These are phyloP conservation scores for Fusarium abutilonis DNA, from an alignment of 2,329 filamentous ascomycete genomes.

Conservation along the genomic window DNA sequence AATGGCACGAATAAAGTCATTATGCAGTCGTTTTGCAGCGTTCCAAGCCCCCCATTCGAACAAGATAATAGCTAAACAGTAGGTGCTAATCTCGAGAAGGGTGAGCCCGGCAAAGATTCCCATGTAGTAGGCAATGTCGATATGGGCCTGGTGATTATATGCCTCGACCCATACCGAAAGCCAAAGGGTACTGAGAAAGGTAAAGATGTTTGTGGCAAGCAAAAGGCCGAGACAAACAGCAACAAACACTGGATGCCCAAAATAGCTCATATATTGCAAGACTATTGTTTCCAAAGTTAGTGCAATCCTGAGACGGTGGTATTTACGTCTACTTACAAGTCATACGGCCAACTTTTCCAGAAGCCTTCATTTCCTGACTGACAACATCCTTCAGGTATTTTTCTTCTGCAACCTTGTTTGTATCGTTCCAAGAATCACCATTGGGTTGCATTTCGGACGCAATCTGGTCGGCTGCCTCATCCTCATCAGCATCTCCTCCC, in stretches of 20 bases:
- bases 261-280: constrained; percentile 63
- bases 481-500: constrained; percentile 50
- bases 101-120: constrained; percentile 61
- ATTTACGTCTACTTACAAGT: constrained; percentile 50
- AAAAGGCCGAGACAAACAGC: constrained; percentile 52
- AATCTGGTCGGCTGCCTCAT: constrained; percentile 38
- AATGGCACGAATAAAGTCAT: constrained; percentile 61
- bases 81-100: constrained; percentile 55
- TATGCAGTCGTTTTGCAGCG: constrained; percentile 64
- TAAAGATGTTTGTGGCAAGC: constrained; percentile 54
- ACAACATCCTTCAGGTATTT: constrained; percentile 55
- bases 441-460: constrained; percentile 46
- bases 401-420: constrained; percentile 50
- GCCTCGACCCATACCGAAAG: constrained; percentile 65
- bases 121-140: constrained; percentile 62
- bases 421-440: constrained; percentile 46
- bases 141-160: constrained; percentile 55
- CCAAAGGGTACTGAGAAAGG: constrained; percentile 59
- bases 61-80: constrained; percentile 55
- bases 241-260: constrained; percentile 58
- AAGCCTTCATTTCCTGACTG: constrained; percentile 59
- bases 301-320: neutral
- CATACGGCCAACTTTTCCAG: constrained; percentile 57
- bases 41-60: constrained; percentile 67
- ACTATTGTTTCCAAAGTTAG: constrained; percentile 47